These are phyloP conservation scores for Sporothrix sp. DNA, from an alignment of 2,329 filamentous ascomycete species.

Conservation along the genomic window DNA sequence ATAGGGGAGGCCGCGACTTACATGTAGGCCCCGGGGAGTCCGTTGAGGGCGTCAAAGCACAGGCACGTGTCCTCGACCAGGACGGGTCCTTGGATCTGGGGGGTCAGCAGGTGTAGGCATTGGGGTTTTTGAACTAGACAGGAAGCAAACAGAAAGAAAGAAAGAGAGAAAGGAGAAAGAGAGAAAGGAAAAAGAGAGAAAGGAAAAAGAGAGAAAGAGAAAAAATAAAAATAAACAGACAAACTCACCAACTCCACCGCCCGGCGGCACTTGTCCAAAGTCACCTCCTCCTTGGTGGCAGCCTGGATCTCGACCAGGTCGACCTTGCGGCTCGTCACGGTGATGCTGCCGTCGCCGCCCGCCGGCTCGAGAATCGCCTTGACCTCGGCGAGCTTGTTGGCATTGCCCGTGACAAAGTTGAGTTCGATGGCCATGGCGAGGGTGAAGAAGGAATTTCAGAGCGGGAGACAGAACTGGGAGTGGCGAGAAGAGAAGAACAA, in stretches of 20 bases:
- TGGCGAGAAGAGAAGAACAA: too few relatives aligned
- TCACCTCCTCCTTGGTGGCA: constrained; percentile 84
- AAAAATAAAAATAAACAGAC: not conserved
- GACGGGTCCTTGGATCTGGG: constrained; percentile 71
- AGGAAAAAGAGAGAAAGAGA: not conserved
- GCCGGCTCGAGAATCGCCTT: constrained; percentile 70
- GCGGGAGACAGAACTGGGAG: not conserved
- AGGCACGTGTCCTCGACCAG: constrained; percentile 93
- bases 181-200: constrained; percentile 1
- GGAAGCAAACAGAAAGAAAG: too few relatives aligned
- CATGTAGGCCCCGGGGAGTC: constrained; percentile 96
- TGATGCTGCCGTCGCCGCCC: constrained; percentile 34
- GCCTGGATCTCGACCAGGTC: constrained; percentile 89
- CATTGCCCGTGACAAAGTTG: constrained; percentile 95
- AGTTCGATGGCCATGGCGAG: constrained; percentile 37
- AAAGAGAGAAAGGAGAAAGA: not conserved
- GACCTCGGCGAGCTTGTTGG: constrained; percentile 86
- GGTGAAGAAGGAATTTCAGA: not conserved
- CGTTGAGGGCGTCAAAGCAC: constrained; percentile 81
- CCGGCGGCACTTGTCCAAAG: constrained; percentile 71
- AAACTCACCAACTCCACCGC: constrained; percentile 64
- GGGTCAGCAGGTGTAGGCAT: not conserved
- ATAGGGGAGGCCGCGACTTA: constrained; percentile 33
- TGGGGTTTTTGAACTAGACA: too few relatives aligned
- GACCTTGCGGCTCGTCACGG: constrained; percentile 62